Conservation (phyloP, 2,329 filamentous ascomycete genomes). For the Rosellinia necatrix region DNA sequence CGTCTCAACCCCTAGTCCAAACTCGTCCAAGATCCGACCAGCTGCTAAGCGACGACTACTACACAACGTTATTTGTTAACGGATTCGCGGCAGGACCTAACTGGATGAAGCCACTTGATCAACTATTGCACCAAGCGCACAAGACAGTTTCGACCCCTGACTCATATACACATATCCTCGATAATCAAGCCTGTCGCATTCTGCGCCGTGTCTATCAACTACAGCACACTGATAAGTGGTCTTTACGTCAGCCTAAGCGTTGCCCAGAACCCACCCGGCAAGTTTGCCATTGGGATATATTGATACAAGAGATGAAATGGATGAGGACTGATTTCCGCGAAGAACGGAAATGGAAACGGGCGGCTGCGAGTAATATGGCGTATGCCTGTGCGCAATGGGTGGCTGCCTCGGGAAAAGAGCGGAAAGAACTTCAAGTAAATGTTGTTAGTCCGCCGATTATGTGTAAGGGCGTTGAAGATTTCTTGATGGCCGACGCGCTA, state of each 20-base stretch:
- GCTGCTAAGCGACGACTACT: slow-evolving; percentile 64
- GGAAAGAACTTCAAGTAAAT: slow-evolving; percentile 70
- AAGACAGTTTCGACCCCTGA: slow-evolving; percentile 90
- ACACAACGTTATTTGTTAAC: slow-evolving; percentile 65
- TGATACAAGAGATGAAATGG: slow-evolving; percentile 94
- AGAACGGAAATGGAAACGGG: slow-evolving; percentile 91
- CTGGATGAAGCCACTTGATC: slow-evolving; percentile 68
- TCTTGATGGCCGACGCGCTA: slow-evolving; percentile 42
- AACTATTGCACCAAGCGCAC: slow-evolving; percentile 78
- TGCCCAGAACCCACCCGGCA: slow-evolving; percentile 79
- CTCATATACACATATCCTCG: slow-evolving; percentile 79
- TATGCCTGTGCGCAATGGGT: slow-evolving; percentile 85
- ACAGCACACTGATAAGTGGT: slow-evolving; percentile 92
- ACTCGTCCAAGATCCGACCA: slow-evolving; percentile 48
- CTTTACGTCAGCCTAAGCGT: slow-evolving; percentile 84
- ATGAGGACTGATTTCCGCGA: slow-evolving; percentile 96
- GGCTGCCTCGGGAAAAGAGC: slow-evolving; percentile 64
- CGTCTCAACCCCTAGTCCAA: slow-evolving; percentile 45
- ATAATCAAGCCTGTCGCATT: slow-evolving; percentile 86
- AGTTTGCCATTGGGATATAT: slow-evolving; percentile 80
- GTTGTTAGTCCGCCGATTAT: slow-evolving; percentile 53
- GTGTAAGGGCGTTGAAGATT: slow-evolving; percentile 40
- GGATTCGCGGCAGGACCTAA: slow-evolving; percentile 59
- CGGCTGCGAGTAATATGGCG: slow-evolving; percentile 78
- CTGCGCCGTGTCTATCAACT: slow-evolving; percentile 86